Base-by-base conservation (phyloP, 2,329 filamentous ascomycete genomes). In the Lasiodiplodia sp. region DNA sequence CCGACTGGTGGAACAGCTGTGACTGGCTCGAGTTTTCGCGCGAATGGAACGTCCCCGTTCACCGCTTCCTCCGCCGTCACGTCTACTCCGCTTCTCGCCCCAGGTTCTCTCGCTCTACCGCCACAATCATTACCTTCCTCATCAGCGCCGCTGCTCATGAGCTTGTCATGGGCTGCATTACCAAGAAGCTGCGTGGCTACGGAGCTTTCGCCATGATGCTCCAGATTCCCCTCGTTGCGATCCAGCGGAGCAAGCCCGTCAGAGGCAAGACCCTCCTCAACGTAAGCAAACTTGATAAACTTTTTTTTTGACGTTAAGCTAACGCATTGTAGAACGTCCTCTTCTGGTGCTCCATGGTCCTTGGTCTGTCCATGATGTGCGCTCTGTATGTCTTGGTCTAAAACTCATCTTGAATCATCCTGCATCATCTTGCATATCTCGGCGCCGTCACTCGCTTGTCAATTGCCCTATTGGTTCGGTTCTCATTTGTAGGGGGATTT, bases 41-140 rank as follows among this genome's bases (percentile, higher is more conserved):
- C 72, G 92, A 97, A 83, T 98, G 96, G 95, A 98, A 98, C 78
- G 89, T 97, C n/a, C 95, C 95, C 55, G 95, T 97, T 7, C 96
- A 98, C 82, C 92, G 94, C 77, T 99, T 97, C 83, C 91, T 98
- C 75, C 90, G 94, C 8, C 88, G 96, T 28, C 96, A 99, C 80
- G 95, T 99, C 72, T 99, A 98, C 81, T 91, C 89, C 68, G 94
- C 94, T 2, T 92, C 91, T 14, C 86, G 92, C 11, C 88, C 90
- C 14, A 89, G 91, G 73, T 90, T 96, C 74, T 94, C 93, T 23
- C 89, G 90, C 68, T 86, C 87, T 18, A 85, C 91, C 68, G 94
- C 96, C 31, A 98, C 94, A 31, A 82, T 94, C 70, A 92, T 97
- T 73, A 98, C 96, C 0, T 98, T 99, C 77, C 82, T 98, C 68